These are phyloP conservation scores for Entophlyctis helioformis DNA, from an alignment of 192 early-diverging fungal species.

Conservation along the genomic window DNA sequence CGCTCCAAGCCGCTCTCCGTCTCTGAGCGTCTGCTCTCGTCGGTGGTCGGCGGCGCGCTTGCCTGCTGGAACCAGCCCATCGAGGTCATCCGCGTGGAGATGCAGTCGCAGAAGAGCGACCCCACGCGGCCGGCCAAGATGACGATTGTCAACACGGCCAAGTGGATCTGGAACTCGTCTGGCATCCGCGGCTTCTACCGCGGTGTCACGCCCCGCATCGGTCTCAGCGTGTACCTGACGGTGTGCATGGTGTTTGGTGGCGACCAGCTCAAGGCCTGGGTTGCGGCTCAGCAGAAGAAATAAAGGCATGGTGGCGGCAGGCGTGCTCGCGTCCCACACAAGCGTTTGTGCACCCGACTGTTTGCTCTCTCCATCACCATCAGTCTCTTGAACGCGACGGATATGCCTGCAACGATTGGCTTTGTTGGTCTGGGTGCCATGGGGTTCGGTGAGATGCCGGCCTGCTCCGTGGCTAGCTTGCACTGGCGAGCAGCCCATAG, in stretches of 20 bases:
- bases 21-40: slow-evolving; percentile 60
- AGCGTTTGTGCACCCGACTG: no score
- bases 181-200: slow-evolving; percentile 86
- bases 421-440: no score
- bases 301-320: no score
- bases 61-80: slow-evolving; percentile 99
- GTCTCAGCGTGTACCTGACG: slow-evolving; percentile 19
- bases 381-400: no score
- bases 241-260: slow-evolving; percentile 28
- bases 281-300: not conserved
- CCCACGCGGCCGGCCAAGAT: slow-evolving; percentile 83
- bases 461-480: no score
- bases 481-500: no score
- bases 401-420: no score
- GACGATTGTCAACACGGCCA: slow-evolving; percentile 68
- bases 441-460: no score
- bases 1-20: slow-evolving; percentile 13
- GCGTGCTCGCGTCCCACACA: no score
- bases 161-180: slow-evolving; percentile 85
- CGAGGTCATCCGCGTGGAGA: slow-evolving; percentile 97
- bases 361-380: no score
- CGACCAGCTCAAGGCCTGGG: slow-evolving; percentile 4
- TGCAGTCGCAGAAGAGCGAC: slow-evolving; percentile 90
- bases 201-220: slow-evolving; percentile 41
- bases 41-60: slow-evolving; percentile 78